Evolutionary conservation across 108 stramenopile genomes (phyloP).

Genomic region (Nitzschia sp.): DNA sequence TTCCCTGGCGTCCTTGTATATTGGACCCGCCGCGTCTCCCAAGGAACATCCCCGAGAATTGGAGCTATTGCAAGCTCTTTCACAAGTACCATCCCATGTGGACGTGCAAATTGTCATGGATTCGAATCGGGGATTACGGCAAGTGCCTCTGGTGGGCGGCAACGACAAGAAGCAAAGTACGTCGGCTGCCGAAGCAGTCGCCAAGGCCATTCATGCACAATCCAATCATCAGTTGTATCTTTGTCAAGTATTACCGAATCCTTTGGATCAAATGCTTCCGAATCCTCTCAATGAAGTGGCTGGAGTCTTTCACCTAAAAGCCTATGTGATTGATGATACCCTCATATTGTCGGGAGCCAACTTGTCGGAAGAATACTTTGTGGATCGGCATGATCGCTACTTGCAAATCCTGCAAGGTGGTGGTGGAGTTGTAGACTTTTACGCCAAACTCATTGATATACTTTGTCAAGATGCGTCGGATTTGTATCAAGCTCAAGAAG

Average conservation of each 20-base stretch:
- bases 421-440: constrained; percentile 80
- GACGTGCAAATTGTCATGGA: constrained; percentile 72
- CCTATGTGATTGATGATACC: constrained; percentile 79
- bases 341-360: constrained; percentile 84
- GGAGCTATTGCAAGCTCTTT: constrained; percentile 63
- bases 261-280: constrained; percentile 50
- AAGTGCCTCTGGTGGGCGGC: constrained; percentile 49
- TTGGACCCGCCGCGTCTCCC: constrained; percentile 64
- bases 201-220: constrained; percentile 21
- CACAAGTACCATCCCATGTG: constrained; percentile 17
- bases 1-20: constrained; percentile 74
- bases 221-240: constrained; percentile 41
- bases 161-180: constrained; percentile 32
- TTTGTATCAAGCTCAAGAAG: constrained; percentile 31
- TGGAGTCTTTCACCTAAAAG: constrained; percentile 89
- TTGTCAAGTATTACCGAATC: constrained; percentile 58
- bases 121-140: constrained; percentile 68
- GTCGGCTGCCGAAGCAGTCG: constrained; percentile 47
- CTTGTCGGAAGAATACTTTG: constrained; percentile 84
- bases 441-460: constrained; percentile 59
- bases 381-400: constrained; percentile 81
- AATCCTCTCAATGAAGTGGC: constrained; percentile 82
- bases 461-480: constrained; percentile 54
- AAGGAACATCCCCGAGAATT: constrained; percentile 15
- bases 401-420: constrained; percentile 64